A percentile compares a stretch with the other conserved stretches of the same genome.
Conservation (phyloP, 2,329 filamentous ascomycete species). For the Colletotrichum navitas region DNA sequence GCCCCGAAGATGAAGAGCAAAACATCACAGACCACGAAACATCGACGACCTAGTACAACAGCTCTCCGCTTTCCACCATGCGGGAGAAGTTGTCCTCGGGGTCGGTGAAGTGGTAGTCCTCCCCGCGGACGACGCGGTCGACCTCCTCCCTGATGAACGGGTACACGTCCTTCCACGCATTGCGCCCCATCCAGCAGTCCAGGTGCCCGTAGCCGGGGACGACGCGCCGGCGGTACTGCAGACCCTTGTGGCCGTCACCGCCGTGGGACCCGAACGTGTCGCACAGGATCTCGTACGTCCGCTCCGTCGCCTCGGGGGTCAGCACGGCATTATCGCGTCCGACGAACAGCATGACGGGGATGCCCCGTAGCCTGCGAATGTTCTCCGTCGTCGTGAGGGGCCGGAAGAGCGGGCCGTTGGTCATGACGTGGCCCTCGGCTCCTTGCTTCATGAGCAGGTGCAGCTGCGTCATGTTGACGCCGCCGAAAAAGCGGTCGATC, state of each 20-base stretch:
- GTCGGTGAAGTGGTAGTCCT: constrained; percentile 57
- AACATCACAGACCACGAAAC: neutral
- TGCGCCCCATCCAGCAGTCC: constrained; percentile 72
- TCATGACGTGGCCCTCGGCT: constrained; percentile 62
- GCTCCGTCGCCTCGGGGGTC: constrained; percentile 65
- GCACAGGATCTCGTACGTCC: constrained; percentile 65
- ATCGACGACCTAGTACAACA: constrained; percentile 51
- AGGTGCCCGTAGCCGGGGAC: constrained; percentile 71
- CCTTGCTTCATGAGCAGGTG: constrained; percentile 70
- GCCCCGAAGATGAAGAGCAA: neutral
- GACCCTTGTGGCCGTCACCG: constrained; percentile 46
- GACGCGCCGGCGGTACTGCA: constrained; percentile 64
- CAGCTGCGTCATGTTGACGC: constrained; percentile 71
- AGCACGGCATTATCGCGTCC: constrained; percentile 70
- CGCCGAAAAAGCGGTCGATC: constrained; percentile 72
- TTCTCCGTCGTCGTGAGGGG: constrained; percentile 64
- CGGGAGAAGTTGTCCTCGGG: constrained; percentile 57
- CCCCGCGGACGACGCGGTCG: constrained; percentile 63
- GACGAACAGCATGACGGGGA: constrained; percentile 69
- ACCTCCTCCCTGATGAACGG: constrained; percentile 67
- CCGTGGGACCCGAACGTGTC: constrained; percentile 61
- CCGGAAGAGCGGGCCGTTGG: constrained; percentile 62
- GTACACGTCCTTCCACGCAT: constrained; percentile 71
- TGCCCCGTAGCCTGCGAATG: constrained; percentile 60
- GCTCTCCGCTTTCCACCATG: constrained; percentile 56